Evolutionary conservation across 2,329 filamentous ascomycete species (phyloP).

Genomic region (Plenodomus tracheiphilus): DNA sequence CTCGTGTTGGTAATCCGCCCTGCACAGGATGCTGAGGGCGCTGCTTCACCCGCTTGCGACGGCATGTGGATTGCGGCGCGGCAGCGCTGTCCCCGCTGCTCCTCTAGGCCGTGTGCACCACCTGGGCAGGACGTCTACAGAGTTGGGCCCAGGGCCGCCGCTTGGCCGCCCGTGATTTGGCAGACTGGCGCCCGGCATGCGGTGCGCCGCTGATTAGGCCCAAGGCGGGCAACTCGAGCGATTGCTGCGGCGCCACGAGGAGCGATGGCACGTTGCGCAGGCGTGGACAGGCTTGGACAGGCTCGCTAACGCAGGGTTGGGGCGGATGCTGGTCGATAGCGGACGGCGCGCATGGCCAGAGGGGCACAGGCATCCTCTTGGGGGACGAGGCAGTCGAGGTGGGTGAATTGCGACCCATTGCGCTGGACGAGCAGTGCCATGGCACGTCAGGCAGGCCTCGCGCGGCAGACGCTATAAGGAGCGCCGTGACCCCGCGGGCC

Average conservation of each 20-base stretch:
- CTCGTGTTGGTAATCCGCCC: no score
- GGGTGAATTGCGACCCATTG: neutral
- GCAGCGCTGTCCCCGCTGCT: neutral
- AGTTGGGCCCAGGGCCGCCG: neutral
- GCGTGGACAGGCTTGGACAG: neutral
- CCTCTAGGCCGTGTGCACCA: no score
- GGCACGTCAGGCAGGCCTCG: neutral
- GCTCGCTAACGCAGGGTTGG: neutral
- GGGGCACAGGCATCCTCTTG: neutral
- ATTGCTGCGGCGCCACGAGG: neutral
- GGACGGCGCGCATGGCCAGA: no score
- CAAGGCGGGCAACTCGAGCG: neutral
- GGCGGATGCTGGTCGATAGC: neutral
- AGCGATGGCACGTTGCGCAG: slow-evolving; percentile 1
- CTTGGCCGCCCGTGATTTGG: slow-evolving; percentile 1
- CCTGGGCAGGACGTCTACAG: no score
- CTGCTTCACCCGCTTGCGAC: no score
- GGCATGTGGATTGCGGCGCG: neutral
- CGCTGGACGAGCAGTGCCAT: neutral
- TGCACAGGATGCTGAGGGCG: no score
- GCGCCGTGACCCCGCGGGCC: neutral
- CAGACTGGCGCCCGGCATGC: neutral
- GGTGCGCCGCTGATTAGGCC: neutral
- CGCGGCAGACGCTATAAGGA: neutral
- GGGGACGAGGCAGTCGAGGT: neutral